phyloP scores from a whole-genome alignment of 208 protist species.

The Crithidia brevicula region DNA sequence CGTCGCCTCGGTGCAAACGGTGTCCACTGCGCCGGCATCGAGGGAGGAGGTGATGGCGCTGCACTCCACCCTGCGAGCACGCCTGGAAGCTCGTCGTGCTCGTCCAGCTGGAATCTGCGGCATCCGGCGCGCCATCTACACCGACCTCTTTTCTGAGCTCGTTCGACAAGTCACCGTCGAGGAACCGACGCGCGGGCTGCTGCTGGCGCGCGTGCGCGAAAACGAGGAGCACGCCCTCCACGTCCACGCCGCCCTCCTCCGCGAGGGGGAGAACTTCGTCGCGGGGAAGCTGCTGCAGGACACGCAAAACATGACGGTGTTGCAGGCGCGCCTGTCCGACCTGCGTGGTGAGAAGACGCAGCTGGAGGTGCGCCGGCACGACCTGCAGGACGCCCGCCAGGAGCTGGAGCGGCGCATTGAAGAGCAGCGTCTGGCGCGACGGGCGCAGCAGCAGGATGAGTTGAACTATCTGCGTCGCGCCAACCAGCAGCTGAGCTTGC shows the following conservation, averaged over 20 bases:
- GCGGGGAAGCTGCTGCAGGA: slow-evolving; percentile 54
- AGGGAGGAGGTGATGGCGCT: slow-evolving; percentile 73
- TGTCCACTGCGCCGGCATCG: slow-evolving; percentile 63
- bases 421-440: slow-evolving; percentile 42
- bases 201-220: slow-evolving; percentile 97
- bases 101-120: slow-evolving; percentile 96
- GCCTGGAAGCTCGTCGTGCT: slow-evolving; percentile 93
- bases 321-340: slow-evolving; percentile 37
- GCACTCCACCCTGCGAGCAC: slow-evolving; percentile 92
- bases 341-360: slow-evolving; percentile 34
- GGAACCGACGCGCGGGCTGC: slow-evolving; percentile 96
- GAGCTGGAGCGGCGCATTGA: slow-evolving; percentile 35
- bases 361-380: slow-evolving; percentile 41
- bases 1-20: slow-evolving; percentile 40
- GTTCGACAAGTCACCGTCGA: slow-evolving; percentile 98
- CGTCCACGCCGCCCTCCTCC: slow-evolving; percentile 61
- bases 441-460: slow-evolving; percentile 95
- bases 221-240: slow-evolving; percentile 82
- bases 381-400: slow-evolving; percentile 30
- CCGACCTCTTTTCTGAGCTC: slow-evolving; percentile 97
- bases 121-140: slow-evolving; percentile 97
- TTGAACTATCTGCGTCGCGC: slow-evolving; percentile 94
- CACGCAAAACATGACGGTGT: slow-evolving; percentile 11
- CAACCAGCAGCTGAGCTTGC: slow-evolving; percentile 95
- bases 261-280: slow-evolving; percentile 85